phyloP scores from a whole-genome alignment of 257 asterid genomes.

The Perilla frutescens region DNA sequence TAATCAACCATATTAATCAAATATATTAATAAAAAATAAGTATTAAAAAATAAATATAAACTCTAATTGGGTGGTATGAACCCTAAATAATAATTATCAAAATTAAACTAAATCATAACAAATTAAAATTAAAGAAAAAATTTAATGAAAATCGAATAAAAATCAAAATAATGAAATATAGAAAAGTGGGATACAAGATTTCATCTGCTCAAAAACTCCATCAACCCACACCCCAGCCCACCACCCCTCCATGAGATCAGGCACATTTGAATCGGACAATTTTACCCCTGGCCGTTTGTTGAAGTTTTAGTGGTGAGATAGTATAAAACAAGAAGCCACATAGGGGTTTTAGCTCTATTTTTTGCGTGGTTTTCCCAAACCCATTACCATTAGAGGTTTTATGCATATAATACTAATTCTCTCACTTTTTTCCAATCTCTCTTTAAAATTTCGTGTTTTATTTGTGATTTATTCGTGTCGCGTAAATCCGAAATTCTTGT shows the following conservation, averaged over 20 bases:
- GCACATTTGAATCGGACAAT: conserved; percentile 32
- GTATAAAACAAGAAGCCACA: conserved; percentile 33
- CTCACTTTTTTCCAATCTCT: neutral
- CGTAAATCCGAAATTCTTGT: conserved; percentile 40
- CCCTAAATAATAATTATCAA: no score
- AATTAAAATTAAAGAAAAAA: no score
- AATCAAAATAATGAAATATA: no score
- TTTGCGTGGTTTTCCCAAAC: conserved; percentile 41
- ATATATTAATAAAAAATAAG: no score
- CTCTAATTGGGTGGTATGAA: no score
- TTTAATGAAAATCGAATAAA: no score
- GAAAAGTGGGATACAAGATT: no score
- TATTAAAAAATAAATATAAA: no score
- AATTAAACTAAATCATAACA: no score
- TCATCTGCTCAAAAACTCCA: neutral
- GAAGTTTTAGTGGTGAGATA: conserved; percentile 31
- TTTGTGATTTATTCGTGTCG: conserved; percentile 43
- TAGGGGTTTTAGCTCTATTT: conserved; percentile 47
- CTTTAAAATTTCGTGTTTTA: conserved; percentile 2
- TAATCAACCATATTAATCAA: no score
- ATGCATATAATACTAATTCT: conserved; percentile 11
- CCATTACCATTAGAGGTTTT: conserved; percentile 58
- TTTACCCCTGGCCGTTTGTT: conserved; percentile 33
- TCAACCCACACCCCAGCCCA: conserved; percentile 15
- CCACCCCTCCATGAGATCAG: conserved; percentile 31